These are phyloP conservation scores for Fusarium sp. DNA, from an alignment of 2,329 filamentous ascomycete species.

Conservation along the genomic window DNA sequence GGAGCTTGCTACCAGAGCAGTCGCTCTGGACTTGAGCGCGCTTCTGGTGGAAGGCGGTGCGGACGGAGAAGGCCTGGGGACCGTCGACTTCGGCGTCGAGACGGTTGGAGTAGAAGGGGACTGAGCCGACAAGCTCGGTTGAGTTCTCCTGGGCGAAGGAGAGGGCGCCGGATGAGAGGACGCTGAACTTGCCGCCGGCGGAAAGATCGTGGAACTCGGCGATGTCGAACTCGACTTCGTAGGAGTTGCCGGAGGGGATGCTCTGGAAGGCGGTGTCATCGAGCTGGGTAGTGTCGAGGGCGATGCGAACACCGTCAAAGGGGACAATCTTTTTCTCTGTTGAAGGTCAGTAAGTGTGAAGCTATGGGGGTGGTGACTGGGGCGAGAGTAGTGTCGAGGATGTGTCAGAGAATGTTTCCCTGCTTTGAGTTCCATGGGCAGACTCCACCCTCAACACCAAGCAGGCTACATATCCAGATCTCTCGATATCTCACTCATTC, in stretches of 20 bases:
- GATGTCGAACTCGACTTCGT: slow-evolving; percentile 64
- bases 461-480: neutral
- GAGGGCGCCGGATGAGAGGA: slow-evolving; percentile 66
- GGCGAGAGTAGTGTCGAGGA: neutral
- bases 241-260: slow-evolving; percentile 59
- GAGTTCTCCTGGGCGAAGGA: slow-evolving; percentile 62
- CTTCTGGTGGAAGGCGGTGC: slow-evolving; percentile 59
- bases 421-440: neutral
- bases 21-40: slow-evolving; percentile 63
- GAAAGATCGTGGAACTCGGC: slow-evolving; percentile 64
- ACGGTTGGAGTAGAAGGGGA: slow-evolving; percentile 68
- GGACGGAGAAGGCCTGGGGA: slow-evolving; percentile 59
- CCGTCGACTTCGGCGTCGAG: slow-evolving; percentile 67
- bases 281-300: slow-evolving; percentile 56
- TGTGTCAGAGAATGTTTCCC: neutral
- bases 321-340: slow-evolving; percentile 53
- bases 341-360: neutral
- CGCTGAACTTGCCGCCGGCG: slow-evolving; percentile 62
- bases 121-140: slow-evolving; percentile 62
- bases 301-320: slow-evolving; percentile 65
- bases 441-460: neutral
- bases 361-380: neutral
- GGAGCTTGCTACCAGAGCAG: slow-evolving; percentile 61
- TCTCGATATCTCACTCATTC: neutral
- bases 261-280: slow-evolving; percentile 60